phyloP scores from a whole-genome alignment of 768 basidiomycete species.

The Suillus paluster region DNA sequence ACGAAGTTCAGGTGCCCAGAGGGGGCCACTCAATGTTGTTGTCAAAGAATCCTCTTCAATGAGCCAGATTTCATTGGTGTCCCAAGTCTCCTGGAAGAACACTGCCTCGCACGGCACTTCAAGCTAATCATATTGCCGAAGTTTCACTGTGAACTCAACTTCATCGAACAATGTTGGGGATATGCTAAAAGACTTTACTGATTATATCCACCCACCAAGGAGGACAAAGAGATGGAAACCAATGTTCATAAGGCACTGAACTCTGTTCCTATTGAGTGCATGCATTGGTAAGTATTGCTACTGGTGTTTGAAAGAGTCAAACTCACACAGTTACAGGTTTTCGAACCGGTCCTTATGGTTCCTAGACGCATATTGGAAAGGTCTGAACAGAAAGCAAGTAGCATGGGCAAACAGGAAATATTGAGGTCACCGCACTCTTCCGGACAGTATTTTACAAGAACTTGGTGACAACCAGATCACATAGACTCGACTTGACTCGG shows the following conservation, averaged over 20 bases:
- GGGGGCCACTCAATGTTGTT: constrained; percentile 8
- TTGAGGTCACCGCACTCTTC: too few species aligned
- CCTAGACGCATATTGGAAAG: constrained; percentile 26
- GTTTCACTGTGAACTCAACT: too few species aligned
- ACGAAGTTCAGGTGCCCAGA: constrained; percentile 4
- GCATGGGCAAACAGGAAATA: too few species aligned
- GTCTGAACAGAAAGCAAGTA: constrained; percentile 23
- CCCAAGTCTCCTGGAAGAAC: not conserved
- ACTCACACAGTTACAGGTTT: not conserved
- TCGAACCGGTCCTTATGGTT: constrained; percentile 15
- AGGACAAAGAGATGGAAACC: constrained; percentile 36
- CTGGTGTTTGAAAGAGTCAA: too few species aligned
- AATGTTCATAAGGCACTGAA: constrained; percentile 37
- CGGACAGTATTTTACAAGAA: too few species aligned
- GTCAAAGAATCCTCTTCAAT: constrained; percentile 1
- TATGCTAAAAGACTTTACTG: constrained; percentile 39
- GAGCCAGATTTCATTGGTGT: not conserved
- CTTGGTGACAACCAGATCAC: too few species aligned
- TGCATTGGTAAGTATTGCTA: constrained; percentile 21
- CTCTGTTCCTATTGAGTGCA: constrained; percentile 24
- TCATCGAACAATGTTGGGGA: not conserved
- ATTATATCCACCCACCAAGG: constrained; percentile 25
- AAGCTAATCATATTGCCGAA: not conserved
- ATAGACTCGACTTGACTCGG: too few species aligned
- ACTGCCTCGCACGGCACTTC: not conserved